Percentiles rank a stretch among this genome's conserved stretches.
Evolutionary conservation across 257 asterid species (phyloP).

Genomic region (Verbena officinalis): DNA sequence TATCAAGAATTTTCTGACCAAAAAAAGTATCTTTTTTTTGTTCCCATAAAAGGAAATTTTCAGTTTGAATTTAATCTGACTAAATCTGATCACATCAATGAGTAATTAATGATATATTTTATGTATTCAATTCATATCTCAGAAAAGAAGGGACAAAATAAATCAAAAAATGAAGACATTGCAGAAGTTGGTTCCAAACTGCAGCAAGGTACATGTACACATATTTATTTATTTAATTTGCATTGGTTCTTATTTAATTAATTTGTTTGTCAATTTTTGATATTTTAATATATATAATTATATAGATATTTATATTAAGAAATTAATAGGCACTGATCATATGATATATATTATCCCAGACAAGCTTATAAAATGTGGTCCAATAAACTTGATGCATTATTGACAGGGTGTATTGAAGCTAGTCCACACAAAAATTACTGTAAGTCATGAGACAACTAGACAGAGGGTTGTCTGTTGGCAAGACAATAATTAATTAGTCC

Average conservation of each 20-base stretch:
- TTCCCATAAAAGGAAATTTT: no score
- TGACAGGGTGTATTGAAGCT: slow-evolving; percentile 14
- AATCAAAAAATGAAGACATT: slow-evolving; percentile 88
- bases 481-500: no score
- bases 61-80: no score
- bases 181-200: slow-evolving; percentile 96
- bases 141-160: slow-evolving; percentile 95
- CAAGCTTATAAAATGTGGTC: slow-evolving; percentile 36
- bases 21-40: no score
- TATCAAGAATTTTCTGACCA: no score
- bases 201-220: slow-evolving; percentile 71
- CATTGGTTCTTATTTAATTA: neutral
- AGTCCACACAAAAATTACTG: slow-evolving; percentile 48
- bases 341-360: slow-evolving; percentile 4
- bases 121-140: slow-evolving; percentile 13
- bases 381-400: slow-evolving; percentile 18
- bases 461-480: slow-evolving; percentile 42
- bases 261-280: no score
- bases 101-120: no score
- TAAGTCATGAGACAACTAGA: slow-evolving; percentile 35
- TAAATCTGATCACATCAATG: no score
- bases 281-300: no score
- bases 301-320: no score
- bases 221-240: neutral
- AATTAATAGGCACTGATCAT: no score